Base-by-base conservation (phyloP, 371 early-diverging fungal species). In the Polyrhizophydium stewartii region DNA sequence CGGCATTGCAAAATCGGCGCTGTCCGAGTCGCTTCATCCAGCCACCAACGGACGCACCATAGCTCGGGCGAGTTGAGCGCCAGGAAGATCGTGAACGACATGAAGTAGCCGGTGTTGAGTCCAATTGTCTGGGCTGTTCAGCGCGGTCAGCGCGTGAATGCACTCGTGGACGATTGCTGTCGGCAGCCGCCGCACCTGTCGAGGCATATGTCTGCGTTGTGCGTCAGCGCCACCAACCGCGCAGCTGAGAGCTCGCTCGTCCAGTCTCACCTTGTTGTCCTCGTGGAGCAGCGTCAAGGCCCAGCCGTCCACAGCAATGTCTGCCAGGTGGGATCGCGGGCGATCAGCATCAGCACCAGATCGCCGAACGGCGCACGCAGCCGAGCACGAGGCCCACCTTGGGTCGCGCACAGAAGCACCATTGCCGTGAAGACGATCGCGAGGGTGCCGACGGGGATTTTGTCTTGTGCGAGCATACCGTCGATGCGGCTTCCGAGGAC, bases 251-350 rank as follows among this genome's bases (percentile, higher is more conserved):
- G n/a, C n/a, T n/a, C n/a, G n/a, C n/a, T n/a, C n/a, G n/a, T n/a
- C n/a, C n/a, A n/a, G n/a, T n/a, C n/a, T 62, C 28, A 69, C 71
- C 69, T 78, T 71, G 66, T 88, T 90, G 55, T 96, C 93, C 63
- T 92, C 89, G 16, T 91, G 87, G 40, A 97, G 72, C 27, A 97
- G 73, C 0, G 94, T 94, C 57, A 97, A 70, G 1, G 97, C 97
- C 97, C 97, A 97, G 9, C 87, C 98, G 68, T 97, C 98, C 5
- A 98, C 97, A 19, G 98, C 97, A 69, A 98, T 94, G 67, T 97
- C 97, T 80, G 57, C 13, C 58, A 24, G 25, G 24, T 73, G 49
- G 9, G 51, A 21, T 17, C 28, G 16, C 13, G 9, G 27, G 17
- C 16, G 17, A 10, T 56, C 21, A 65, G 58, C 9, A 57, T 43